A percentile compares a stretch with the other conserved stretches of the same genome.
Evolutionary conservation across 2,329 filamentous ascomycete species (phyloP).

Genomic region (Aureobasidium vineae): DNA sequence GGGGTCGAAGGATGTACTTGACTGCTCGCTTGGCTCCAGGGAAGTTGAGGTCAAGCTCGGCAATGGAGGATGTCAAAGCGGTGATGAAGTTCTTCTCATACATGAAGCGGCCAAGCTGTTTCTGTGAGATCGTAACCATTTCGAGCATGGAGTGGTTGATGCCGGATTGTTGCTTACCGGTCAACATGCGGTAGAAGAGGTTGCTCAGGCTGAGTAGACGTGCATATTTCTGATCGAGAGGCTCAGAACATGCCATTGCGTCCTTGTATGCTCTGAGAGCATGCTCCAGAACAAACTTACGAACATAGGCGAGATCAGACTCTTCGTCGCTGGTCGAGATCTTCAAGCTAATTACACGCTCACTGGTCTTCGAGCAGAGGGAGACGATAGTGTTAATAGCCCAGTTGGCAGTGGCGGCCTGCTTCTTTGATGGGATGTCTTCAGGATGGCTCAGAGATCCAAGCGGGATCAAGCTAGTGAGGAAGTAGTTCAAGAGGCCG

Average conservation of each 20-base stretch:
- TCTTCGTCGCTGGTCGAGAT: conserved; percentile 61
- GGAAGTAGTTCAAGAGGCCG: conserved; percentile 87
- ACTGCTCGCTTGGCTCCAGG: conserved; percentile 90
- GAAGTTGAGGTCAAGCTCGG: conserved; percentile 93
- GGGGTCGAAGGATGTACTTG: conserved; percentile 90
- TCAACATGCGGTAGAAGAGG: conserved; percentile 89
- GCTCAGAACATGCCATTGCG: conserved; percentile 72
- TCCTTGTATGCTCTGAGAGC: conserved; percentile 90
- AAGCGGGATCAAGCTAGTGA: conserved; percentile 72
- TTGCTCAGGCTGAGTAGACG: conserved; percentile 84
- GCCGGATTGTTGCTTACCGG: conserved; percentile 67
- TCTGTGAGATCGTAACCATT: conserved; percentile 56
- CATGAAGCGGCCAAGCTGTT: conserved; percentile 90
- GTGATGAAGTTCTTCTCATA: conserved; percentile 96
- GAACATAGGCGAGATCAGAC: conserved; percentile 82
- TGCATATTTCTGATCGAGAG: conserved; percentile 81
- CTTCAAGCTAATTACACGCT: conserved; percentile 61
- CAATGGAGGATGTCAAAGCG: conserved; percentile 84
- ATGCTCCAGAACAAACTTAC: conserved; percentile 92
- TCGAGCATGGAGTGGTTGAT: conserved; percentile 29
- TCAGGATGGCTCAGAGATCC: conserved; percentile 69
- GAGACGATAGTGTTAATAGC: conserved; percentile 84
- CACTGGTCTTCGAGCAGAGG: conserved; percentile 81
- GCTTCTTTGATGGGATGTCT: conserved; percentile 77
- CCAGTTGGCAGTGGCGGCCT: conserved; percentile 76